Conservation (phyloP, 495 filamentous ascomycete genomes). For the Neurospora intermedia region DNA sequence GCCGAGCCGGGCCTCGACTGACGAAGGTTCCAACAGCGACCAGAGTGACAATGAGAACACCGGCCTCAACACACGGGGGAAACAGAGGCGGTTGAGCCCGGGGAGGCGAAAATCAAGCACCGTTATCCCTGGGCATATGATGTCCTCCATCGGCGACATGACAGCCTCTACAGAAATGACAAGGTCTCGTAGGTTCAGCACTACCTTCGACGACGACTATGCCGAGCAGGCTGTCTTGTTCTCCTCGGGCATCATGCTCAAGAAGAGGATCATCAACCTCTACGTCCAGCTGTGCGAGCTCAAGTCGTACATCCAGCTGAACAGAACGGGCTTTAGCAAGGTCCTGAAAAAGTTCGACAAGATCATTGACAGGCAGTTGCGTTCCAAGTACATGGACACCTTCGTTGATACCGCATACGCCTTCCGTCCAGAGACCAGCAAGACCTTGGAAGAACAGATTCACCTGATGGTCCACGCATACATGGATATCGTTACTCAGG, state of each 20-base stretch:
- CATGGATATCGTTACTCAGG: conserved; percentile 67
- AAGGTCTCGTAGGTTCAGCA: conserved; percentile 44
- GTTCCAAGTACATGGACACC: conserved; percentile 61
- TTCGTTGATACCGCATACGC: conserved; percentile 62
- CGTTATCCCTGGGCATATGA: conserved; percentile 17
- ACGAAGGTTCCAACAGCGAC: conserved; percentile 46
- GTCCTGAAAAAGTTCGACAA: conserved; percentile 99
- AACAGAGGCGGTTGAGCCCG: conserved; percentile 17
- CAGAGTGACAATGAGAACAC: conserved; percentile 58
- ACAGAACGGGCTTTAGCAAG: conserved; percentile 92
- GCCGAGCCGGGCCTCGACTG: conserved; percentile 34
- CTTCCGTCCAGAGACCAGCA: conserved; percentile 61
- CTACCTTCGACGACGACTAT: conserved; percentile 63
- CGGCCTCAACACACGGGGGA: conserved; percentile 34
- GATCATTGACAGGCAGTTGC: conserved; percentile 71
- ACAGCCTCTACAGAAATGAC: conserved; percentile 41
- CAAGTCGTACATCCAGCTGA: conserved; percentile 91
- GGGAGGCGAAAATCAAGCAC: conserved; percentile 24
- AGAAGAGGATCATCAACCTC: conserved; percentile 75
- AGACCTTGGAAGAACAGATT: conserved; percentile 59
- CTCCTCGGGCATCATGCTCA: conserved; percentile 74
- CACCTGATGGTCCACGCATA: conserved; percentile 66
- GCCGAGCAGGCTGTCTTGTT: conserved; percentile 65
- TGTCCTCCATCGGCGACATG: conserved; percentile 43
- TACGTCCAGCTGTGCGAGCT: conserved; percentile 95